phyloP scores from a whole-genome alignment of 768 basidiomycete species.

The Sporobolomyces roseus region DNA sequence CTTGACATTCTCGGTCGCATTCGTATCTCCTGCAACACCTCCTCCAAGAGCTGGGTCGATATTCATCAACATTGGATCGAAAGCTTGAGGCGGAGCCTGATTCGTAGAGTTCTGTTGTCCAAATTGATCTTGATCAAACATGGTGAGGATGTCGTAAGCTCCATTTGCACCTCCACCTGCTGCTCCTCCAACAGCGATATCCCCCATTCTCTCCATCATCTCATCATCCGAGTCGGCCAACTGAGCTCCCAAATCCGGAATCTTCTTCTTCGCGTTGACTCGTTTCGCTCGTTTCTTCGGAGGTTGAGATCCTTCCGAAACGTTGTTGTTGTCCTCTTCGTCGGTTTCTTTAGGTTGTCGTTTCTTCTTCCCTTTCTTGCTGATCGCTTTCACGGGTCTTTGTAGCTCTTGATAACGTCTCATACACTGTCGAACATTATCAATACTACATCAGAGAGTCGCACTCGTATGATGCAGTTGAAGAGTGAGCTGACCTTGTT shows the following conservation, averaged over 20 bases:
- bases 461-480: too few species aligned
- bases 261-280: not conserved
- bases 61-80: too few species aligned
- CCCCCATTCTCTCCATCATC: not conserved
- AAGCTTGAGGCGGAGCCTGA: too few species aligned
- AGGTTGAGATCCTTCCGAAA: not conserved
- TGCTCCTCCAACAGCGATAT: not conserved
- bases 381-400: not conserved
- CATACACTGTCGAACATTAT: slow-evolving; percentile 11
- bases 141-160: too few species aligned
- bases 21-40: too few species aligned
- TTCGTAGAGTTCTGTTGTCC: too few species aligned
- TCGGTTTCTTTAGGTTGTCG: not conserved
- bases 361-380: slow-evolving; percentile 6
- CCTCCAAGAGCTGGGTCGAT: too few species aligned
- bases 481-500: slow-evolving; percentile 7
- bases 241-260: not conserved
- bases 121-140: too few species aligned
- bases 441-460: too few species aligned
- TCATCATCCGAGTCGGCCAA: not conserved
- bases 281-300: slow-evolving; percentile 1
- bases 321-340: slow-evolving; percentile 18
- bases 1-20: too few species aligned
- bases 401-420: slow-evolving; percentile 18
- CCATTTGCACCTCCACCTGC: too few species aligned